These are phyloP conservation scores for Tetraselmis striata DNA, from an alignment of 139 green algal species.

Conservation along the genomic window DNA sequence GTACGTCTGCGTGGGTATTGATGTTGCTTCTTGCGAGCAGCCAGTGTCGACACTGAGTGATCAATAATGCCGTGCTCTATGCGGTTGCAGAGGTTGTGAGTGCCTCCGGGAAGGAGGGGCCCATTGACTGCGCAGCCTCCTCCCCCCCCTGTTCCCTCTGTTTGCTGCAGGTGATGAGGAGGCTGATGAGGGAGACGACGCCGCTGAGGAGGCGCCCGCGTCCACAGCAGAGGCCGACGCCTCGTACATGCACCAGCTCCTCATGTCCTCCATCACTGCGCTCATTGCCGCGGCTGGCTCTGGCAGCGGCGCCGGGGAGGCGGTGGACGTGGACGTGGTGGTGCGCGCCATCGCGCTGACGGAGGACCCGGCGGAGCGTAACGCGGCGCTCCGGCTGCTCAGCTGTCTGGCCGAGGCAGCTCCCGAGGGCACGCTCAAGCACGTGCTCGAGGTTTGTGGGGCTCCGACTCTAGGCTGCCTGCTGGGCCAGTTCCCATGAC, in stretches of 20 bases:
- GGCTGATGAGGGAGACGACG: background rate
- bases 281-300: background rate
- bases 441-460: background rate
- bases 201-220: background rate
- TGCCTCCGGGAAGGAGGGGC: too few relatives aligned
- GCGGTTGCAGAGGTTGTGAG: too few relatives aligned
- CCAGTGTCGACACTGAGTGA: too few relatives aligned
- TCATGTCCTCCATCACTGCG: background rate
- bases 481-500: too few relatives aligned
- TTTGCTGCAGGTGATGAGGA: background rate
- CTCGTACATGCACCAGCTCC: background rate
- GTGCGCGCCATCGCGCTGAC: slow-evolving; percentile 1
- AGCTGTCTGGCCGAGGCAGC: background rate
- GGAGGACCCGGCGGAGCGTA: background rate
- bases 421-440: background rate
- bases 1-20: too few relatives aligned
- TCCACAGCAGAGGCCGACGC: background rate
- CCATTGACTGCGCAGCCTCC: too few relatives aligned
- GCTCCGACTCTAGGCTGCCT: too few relatives aligned
- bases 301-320: background rate
- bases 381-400: background rate
- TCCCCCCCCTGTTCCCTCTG: too few relatives aligned
- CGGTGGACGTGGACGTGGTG: background rate
- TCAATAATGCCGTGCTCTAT: too few relatives aligned
- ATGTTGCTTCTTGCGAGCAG: too few relatives aligned